These are phyloP conservation scores for Graphilbum ipis-grandicollis DNA, from an alignment of 2,329 filamentous ascomycete genomes.

Conservation along the genomic window DNA sequence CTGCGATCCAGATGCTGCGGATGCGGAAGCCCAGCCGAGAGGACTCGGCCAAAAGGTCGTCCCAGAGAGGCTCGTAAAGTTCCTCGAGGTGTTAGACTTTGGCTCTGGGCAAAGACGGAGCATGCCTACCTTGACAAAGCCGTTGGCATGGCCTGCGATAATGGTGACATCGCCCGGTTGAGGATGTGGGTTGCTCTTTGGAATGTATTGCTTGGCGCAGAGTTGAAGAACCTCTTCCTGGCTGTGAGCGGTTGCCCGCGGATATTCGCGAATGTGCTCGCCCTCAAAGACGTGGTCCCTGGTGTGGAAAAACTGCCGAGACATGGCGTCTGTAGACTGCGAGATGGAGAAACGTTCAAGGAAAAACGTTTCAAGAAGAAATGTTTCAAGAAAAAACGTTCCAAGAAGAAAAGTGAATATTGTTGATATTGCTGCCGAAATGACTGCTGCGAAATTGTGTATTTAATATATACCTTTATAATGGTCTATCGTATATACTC, in stretches of 20 bases:
- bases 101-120: neutral
- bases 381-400: no score
- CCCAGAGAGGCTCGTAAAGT: slow-evolving; percentile 83
- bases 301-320: slow-evolving; percentile 35
- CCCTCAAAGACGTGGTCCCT: slow-evolving; percentile 57
- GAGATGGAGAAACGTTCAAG: no score
- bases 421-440: no score
- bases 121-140: slow-evolving; percentile 60
- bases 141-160: slow-evolving; percentile 77
- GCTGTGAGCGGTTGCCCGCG: slow-evolving; percentile 49
- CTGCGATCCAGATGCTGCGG: slow-evolving; percentile 74
- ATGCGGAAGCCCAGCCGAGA: slow-evolving; percentile 48
- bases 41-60: slow-evolving; percentile 50
- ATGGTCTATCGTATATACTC: no score
- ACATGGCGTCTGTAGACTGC: slow-evolving; percentile 6
- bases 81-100: slow-evolving; percentile 42
- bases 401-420: no score
- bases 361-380: no score
- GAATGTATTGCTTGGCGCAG: slow-evolving; percentile 77
- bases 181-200: slow-evolving; percentile 49
- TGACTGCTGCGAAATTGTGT: no score
- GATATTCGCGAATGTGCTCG: slow-evolving; percentile 70
- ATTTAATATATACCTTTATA: no score
- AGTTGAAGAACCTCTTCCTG: slow-evolving; percentile 62
- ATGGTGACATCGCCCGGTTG: slow-evolving; percentile 67